A percentile compares a stretch with the other conserved stretches of the same genome.
Conservation (phyloP, 805 yeast species). For the Yarrowia sp. region DNA sequence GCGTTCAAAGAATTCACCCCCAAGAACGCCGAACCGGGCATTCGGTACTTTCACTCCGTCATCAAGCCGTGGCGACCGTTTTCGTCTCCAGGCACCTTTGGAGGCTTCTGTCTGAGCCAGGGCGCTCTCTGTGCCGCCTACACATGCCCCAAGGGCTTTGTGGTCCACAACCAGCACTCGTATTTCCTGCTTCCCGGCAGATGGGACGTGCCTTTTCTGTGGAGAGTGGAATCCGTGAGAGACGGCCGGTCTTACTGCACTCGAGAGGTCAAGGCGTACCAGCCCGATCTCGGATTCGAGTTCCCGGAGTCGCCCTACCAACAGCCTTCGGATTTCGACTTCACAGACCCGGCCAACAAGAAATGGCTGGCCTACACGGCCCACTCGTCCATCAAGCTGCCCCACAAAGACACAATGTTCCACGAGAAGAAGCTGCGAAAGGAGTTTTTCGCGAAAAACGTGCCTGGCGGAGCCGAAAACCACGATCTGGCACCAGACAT, state of each 20-base stretch:
- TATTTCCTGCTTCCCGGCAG: conserved; percentile 47
- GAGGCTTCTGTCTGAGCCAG: conserved; percentile 35
- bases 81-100: conserved; percentile 37
- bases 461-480: conserved; percentile 40
- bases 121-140: conserved; percentile 21
- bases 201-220: conserved; percentile 46
- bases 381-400: conserved; percentile 42
- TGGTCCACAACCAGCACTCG: conserved; percentile 44
- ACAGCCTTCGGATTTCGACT: conserved; percentile 32
- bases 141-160: conserved; percentile 32
- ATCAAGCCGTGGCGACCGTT: conserved; percentile 37
- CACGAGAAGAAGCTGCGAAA: conserved; percentile 39
- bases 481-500: conserved; percentile 47
- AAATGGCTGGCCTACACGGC: conserved; percentile 40
- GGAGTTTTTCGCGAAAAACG: conserved; percentile 34
- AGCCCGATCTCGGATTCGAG: conserved; percentile 43
- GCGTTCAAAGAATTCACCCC: conserved; percentile 18
- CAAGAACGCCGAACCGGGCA: conserved; percentile 23
- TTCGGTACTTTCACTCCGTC: conserved; percentile 32
- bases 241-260: conserved; percentile 46
- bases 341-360: conserved; percentile 28
- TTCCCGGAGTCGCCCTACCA: conserved; percentile 42
- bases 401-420: conserved; percentile 37
- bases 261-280: conserved; percentile 46
- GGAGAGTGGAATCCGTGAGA: conserved; percentile 45